Evolutionary conservation across 2,329 filamentous ascomycete genomes (phyloP).

Genomic region (Nemania sp.): DNA sequence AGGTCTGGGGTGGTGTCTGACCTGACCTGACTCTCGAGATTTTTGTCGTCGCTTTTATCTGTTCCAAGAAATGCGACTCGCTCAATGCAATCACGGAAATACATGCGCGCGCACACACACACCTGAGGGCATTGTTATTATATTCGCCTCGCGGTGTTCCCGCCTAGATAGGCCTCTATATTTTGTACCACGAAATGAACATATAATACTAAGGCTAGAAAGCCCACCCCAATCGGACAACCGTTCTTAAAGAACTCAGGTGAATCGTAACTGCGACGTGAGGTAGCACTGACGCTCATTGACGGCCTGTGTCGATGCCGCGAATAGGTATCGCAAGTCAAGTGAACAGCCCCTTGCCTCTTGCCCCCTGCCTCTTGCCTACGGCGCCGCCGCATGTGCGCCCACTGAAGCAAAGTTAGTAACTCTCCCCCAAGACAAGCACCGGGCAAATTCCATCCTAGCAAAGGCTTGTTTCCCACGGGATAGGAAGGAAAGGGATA

Average conservation of each 20-base stretch:
- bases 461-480: not conserved
- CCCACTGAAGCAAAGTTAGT: constrained; percentile 23
- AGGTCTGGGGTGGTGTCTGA: constrained; percentile 66
- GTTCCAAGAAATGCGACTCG: too few species aligned
- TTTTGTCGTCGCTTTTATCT: not conserved
- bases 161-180: not conserved
- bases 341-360: not conserved
- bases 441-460: constrained; percentile 9
- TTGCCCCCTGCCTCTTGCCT: too few species aligned
- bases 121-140: too few species aligned
- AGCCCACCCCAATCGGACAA: not conserved
- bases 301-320: not conserved
- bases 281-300: not conserved
- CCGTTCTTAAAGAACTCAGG: not conserved
- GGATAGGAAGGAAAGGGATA: too few species aligned
- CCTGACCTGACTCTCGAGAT: not conserved
- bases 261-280: not conserved
- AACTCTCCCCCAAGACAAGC: not conserved
- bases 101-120: not conserved
- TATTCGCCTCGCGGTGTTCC: not conserved
- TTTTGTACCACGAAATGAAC: not conserved
- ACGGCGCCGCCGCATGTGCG: constrained; percentile 9
- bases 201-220: not conserved
- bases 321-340: not conserved
- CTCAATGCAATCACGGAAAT: not conserved